Base-by-base conservation (phyloP, 208 protist genomes). In the Crithidia thermophila region DNA sequence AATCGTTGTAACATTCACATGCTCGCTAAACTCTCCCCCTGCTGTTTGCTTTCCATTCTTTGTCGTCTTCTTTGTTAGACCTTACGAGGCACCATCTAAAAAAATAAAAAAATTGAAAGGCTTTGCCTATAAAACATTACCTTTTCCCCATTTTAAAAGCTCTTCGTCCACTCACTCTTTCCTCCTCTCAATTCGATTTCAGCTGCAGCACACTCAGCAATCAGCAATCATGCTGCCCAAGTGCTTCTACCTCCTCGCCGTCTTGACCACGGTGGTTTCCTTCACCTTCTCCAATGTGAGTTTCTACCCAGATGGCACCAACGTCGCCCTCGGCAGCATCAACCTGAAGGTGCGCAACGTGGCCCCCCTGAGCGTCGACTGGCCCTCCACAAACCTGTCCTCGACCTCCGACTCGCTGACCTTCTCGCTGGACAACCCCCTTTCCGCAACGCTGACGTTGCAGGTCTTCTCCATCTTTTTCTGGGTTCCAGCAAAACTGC, bases 401-500 rank as follows among this genome's bases (percentile, higher is more conserved):
- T 66, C 49, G 47, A 57, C 30, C 8, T 55, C 47, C 7, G 36
- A 45, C 13, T 20, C 59, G 30, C 47, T 66, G 16, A 30, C 11
- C 14, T 34, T 66, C 20, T 9, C 30, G 30, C 47, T 66, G 23
- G 49, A 55, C 47, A 45, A 23, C 36, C 60, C 60, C 13, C 36
- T 66, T 4, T 28, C 21, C 2, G 45, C 47, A 3, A n/a, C 23
- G 18, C 47, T 66, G 47, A 57, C 47, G 5, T 21, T 66, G 23
- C 34, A 66, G 47, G 60, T 66, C 18, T 65, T 40, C 59, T 33
- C 46, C 8, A 8, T 57, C 60, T 57, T 66, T 36, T 57, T 55
- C 36, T 66, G 46, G 45, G 37, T 34, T 2, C 60, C 60, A 18
- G 28, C 60, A 7, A 52, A 37, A 36, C 11, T 66, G 14, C 45